These are phyloP conservation scores for Straminergon stramineum DNA, from an alignment of 225 moss, liverwort and hornwort genomes.

Conservation along the genomic window DNA sequence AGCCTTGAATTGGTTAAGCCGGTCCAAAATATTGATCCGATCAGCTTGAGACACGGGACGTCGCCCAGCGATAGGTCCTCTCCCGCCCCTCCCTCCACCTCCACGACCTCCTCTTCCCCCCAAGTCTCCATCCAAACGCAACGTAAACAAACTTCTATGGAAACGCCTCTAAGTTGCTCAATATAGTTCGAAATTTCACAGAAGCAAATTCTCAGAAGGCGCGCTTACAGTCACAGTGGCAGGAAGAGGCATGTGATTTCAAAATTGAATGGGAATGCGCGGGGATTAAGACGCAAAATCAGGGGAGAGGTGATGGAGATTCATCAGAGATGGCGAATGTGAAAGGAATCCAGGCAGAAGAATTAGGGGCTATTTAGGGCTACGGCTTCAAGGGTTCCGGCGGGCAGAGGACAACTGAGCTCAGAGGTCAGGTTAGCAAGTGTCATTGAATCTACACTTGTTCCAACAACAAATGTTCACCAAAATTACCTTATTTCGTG, in stretches of 20 bases:
- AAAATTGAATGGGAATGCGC: background rate
- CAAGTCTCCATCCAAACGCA: conserved; percentile 17
- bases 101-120: conserved; percentile 1
- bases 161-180: background rate
- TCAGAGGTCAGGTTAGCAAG: background rate
- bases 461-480: background rate
- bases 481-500: background rate
- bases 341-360: no score
- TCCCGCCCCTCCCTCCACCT: background rate
- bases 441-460: background rate
- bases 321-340: no score
- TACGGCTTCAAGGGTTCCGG: no score
- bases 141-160: background rate
- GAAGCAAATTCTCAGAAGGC: background rate
- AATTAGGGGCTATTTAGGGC: no score
- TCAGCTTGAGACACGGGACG: conserved; percentile 33
- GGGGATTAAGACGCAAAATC: background rate
- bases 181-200: background rate
- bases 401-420: no score
- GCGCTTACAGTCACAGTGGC: background rate
- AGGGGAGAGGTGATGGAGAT: no score
- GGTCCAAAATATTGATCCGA: conserved; percentile 77
- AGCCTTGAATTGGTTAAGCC: conserved; percentile 62
- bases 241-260: background rate
- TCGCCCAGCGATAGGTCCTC: no score